Evolutionary conservation across 768 basidiomycete species (phyloP).

Genomic region (Lactarius indigo): DNA sequence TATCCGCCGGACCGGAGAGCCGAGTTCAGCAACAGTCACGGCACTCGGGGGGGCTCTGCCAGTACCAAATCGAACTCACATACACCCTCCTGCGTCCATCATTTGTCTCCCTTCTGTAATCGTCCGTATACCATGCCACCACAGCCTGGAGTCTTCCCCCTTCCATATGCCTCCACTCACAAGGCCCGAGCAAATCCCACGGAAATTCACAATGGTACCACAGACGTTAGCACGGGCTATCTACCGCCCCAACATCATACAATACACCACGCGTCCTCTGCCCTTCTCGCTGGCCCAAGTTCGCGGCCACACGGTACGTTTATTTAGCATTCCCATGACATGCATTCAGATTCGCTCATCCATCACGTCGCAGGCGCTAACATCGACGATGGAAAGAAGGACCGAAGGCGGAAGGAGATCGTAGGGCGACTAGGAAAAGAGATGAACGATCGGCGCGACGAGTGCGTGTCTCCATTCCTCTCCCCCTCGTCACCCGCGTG

Average conservation of each 20-base stretch:
- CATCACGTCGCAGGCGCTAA: constrained; percentile 22
- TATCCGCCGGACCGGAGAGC: constrained; percentile 7
- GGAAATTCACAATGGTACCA: constrained; percentile 30
- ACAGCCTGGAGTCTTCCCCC: constrained; percentile 63
- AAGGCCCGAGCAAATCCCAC: constrained; percentile 35
- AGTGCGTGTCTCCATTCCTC: constrained; percentile 44
- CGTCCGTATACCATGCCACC: constrained; percentile 49
- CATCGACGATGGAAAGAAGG: constrained; percentile 50
- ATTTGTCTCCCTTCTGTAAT: not conserved
- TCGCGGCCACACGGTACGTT: constrained; percentile 16
- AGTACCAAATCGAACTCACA: not conserved
- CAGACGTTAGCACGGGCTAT: constrained; percentile 33
- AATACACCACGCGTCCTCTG: constrained; percentile 42
- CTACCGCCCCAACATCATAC: constrained; percentile 41
- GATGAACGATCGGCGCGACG: constrained; percentile 69
- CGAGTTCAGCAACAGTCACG: not conserved
- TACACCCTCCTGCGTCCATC: not conserved
- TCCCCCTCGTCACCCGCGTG: constrained; percentile 13
- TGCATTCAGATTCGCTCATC: constrained; percentile 4
- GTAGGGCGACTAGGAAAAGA: constrained; percentile 71
- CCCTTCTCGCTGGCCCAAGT: constrained; percentile 33
- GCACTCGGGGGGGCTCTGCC: not conserved
- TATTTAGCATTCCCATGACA: not conserved
- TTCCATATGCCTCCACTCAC: constrained; percentile 52
- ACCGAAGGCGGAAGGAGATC: constrained; percentile 65